Evolutionary conservation across 169 alveolate species (phyloP).

Genomic region (Plasmodium coatneyi): DNA sequence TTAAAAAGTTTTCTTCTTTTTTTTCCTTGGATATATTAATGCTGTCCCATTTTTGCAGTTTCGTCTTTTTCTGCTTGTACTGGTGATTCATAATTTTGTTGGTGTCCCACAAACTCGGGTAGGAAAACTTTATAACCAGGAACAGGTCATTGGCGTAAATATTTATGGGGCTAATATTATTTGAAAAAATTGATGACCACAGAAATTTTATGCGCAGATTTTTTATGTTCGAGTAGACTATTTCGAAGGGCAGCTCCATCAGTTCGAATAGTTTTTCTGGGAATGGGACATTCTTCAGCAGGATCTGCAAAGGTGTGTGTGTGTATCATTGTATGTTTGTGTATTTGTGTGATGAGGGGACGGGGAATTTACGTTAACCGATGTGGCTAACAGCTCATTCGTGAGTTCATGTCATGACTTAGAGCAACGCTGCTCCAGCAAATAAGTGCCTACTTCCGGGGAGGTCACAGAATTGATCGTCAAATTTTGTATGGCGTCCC

Average conservation of each 20-base stretch:
- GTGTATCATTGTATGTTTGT: not conserved
- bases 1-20: conserved; percentile 79
- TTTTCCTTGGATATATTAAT: conserved; percentile 66
- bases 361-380: not conserved
- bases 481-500: conserved; percentile 84
- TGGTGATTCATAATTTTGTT: conserved; percentile 24
- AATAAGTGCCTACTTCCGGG: conserved; percentile 76
- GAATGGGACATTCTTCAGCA: conserved; percentile 84
- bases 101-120: conserved; percentile 82
- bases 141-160: conserved; percentile 78
- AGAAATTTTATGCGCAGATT: conserved; percentile 81
- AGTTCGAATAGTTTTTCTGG: conserved; percentile 87
- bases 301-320: conserved; percentile 41
- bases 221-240: conserved; percentile 84
- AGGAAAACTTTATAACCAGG: conserved; percentile 78
- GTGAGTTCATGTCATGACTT: not conserved
- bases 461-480: conserved; percentile 82
- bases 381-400: not conserved
- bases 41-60: conserved; percentile 56
- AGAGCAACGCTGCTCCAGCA: not conserved
- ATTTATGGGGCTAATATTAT: conserved; percentile 74
- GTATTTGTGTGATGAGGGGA: not conserved
- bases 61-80: conserved; percentile 28
- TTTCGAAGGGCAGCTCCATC: conserved; percentile 87
- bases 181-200: conserved; percentile 81